A percentile compares a stretch with the other conserved stretches of the same genome.
These are phyloP conservation scores for Salicornia ramosissima DNA, from an alignment of 148 eudicot species.

Conservation along the genomic window DNA sequence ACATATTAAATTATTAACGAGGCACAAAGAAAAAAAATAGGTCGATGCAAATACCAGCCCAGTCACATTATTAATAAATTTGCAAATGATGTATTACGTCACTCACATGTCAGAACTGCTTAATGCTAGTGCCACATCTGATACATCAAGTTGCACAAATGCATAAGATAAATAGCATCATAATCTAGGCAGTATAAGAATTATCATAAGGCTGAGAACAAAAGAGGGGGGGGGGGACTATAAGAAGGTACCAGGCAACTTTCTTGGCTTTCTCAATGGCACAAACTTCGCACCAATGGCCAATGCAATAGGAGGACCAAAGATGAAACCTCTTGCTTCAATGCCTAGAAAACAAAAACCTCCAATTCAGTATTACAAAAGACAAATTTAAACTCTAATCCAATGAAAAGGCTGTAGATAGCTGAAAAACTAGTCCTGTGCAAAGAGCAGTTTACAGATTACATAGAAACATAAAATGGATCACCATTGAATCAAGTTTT, in stretches of 20 bases:
- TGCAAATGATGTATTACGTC: not conserved
- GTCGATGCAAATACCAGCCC: not conserved
- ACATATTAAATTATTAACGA: too few relatives aligned
- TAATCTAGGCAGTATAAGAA: not conserved
- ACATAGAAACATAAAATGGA: not conserved
- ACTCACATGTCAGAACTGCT: not conserved
- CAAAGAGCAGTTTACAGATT: not conserved
- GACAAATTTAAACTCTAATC: not conserved
- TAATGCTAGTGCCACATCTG: too few relatives aligned
- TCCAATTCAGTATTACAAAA: not conserved
- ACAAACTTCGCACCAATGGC: slow-evolving; percentile 96
- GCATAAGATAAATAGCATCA: not conserved
- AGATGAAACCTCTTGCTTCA: slow-evolving; percentile 90
- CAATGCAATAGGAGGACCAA: slow-evolving; percentile 92
- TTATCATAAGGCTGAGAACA: not conserved
- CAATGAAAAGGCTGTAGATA: not conserved
- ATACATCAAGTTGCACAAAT: too few relatives aligned
- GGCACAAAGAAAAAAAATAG: not conserved
- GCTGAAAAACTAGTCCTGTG: not conserved
- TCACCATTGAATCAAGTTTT: not conserved
- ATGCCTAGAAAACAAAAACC: slow-evolving; percentile 47
- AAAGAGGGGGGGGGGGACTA: not conserved
- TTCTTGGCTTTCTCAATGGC: slow-evolving; percentile 83
- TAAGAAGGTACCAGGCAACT: slow-evolving; percentile 65
- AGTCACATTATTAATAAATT: not conserved